phyloP scores from a whole-genome alignment of 2,329 filamentous ascomycete genomes.

The Cladophialophora exuberans region DNA sequence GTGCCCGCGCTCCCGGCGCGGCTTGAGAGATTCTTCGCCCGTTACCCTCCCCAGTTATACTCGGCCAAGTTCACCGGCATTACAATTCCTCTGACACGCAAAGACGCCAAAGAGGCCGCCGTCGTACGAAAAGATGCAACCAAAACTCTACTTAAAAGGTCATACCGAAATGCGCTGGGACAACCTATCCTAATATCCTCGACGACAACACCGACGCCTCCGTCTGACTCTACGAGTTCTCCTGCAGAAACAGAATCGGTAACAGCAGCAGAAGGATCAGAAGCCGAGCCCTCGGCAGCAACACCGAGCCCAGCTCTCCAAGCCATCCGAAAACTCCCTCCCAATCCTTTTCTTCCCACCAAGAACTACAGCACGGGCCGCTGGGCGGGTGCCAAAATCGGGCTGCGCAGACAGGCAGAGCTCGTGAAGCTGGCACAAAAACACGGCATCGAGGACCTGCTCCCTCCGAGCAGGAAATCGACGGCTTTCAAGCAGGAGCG shows the following conservation, averaged over 20 bases:
- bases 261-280: slow-evolving; percentile 53
- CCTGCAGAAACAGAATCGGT: slow-evolving; percentile 40
- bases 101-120: slow-evolving; percentile 26
- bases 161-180: not conserved
- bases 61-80: slow-evolving; percentile 40
- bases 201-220: slow-evolving; percentile 20
- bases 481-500: slow-evolving; percentile 68
- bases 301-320: slow-evolving; percentile 43
- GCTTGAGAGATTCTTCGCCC: slow-evolving; percentile 83
- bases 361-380: slow-evolving; percentile 78
- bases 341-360: slow-evolving; percentile 80
- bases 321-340: slow-evolving; percentile 46
- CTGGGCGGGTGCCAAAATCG: slow-evolving; percentile 84
- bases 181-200: slow-evolving; percentile 11
- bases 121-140: slow-evolving; percentile 5
- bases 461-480: slow-evolving; percentile 77
- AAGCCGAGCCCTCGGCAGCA: slow-evolving; percentile 32
- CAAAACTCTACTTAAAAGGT: not conserved
- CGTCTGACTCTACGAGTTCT: slow-evolving; percentile 33
- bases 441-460: slow-evolving; percentile 77
- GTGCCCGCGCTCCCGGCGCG: slow-evolving; percentile 66
- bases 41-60: slow-evolving; percentile 73
- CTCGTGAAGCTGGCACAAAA: slow-evolving; percentile 81
- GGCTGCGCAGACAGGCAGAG: slow-evolving; percentile 84
- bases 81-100: slow-evolving; percentile 30